Evolutionary conservation across 768 basidiomycete species (phyloP), one percentile per base, ranked within the genome.

Genomic region (Panaeolus papilionaceus): DNA sequence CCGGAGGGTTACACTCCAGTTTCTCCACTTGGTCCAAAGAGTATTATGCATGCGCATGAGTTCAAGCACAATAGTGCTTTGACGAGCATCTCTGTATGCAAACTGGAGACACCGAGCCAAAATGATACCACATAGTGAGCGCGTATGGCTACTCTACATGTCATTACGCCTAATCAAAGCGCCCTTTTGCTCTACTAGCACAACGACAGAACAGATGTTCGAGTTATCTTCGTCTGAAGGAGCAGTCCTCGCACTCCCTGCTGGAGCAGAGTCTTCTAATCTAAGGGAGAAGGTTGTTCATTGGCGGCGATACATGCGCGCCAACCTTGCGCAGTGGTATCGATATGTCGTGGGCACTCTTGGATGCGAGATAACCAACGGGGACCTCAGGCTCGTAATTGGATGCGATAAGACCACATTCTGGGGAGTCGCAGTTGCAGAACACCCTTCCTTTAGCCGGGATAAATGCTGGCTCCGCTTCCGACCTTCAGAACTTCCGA

Each of bases 361-460:
- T 20, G 74, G 71, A 3, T 62, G 70, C 26, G 44, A 63, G 37
- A 49, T 69, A 18, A 65, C 66, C 37, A 75, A 74, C 54, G 75
- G 74, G 4, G 72, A 76, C n/a, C 37, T 77, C 10, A 70, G 75
- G 49, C 71, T 77, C 18, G 74, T 77, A 37, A 68, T 70, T 14
- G 73, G 76, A 11, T 71, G 71, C 45, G 72, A 74, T 63, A 76
- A 76, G 61, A 71, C 71, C n/a, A 62, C 67, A 2, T 68, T 69
- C 9, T 76, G 75, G 75, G 75, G 71, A 11, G 73, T 73, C 28
- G 75, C 75, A 14, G 71, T 72, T 28, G 73, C 65, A 28, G 54
- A 40, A 38, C 39, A 40, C 14, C 39, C 39, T 40, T 40, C 39
- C 39, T 40, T 40, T 2, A 40, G 39, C 14, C 39, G 10, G 9